These are phyloP conservation scores for Solanum dulcamara DNA, from an alignment of 257 asterid species.

Conservation along the genomic window DNA sequence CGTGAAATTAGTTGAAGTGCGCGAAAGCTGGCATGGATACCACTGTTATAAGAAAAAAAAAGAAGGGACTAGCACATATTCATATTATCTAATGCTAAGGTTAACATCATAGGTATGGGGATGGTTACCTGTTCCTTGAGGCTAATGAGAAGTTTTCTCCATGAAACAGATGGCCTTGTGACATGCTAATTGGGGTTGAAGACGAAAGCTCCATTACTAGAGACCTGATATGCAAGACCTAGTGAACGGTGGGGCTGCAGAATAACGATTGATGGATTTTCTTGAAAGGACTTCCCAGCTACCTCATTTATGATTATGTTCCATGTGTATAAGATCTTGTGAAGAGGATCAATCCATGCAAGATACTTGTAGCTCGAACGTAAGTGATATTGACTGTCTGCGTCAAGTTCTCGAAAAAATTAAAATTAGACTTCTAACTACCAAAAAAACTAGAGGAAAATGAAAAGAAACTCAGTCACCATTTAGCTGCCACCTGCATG, in stretches of 20 bases:
- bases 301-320: not conserved
- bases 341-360: not conserved
- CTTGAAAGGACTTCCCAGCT: constrained; percentile 1
- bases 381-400: not conserved
- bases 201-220: not conserved
- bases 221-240: not conserved
- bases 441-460: not conserved
- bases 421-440: not conserved
- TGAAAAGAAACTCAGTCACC: not conserved
- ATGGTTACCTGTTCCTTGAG: constrained; percentile 5
- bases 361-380: not conserved
- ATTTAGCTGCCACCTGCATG: not conserved
- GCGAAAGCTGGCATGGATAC: no score
- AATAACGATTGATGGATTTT: not conserved
- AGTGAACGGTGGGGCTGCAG: not conserved
- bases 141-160: not conserved
- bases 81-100: not conserved
- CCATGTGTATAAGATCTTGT: not conserved
- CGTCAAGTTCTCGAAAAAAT: not conserved
- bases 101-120: not conserved
- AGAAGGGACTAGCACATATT: constrained; percentile 1
- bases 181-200: not conserved
- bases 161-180: not conserved
- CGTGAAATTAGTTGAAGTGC: no score
- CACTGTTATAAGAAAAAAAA: no score